Evolutionary conservation across 148 eudicot genomes (phyloP), one percentile per base, ranked within the genome.

Genomic region (Heliamphora exappendiculata): DNA sequence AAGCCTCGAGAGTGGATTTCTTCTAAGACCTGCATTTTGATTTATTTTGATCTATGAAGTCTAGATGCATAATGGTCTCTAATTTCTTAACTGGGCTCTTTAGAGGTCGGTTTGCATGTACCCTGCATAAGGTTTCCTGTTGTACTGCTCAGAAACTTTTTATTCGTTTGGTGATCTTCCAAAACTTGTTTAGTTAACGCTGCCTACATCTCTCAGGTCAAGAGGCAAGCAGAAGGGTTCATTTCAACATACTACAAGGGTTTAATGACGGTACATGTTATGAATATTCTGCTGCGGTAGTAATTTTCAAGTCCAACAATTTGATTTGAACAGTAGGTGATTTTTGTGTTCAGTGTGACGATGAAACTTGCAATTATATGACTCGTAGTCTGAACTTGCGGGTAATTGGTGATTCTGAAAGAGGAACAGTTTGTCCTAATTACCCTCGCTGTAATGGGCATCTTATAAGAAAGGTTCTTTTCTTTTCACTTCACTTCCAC

Each of bases 351-450:
- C 78, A 96, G 99, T 96, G 99, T 76, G 99, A 96, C 76, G 99
- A 96, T 78, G 99, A 93, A 81, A 93, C 98, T 77, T 96, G 99
- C 92, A 96, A 93, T 41, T 90, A 93, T 79, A 84, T 90, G 14
- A 91, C 97, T 16, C 93, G 99, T 39, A 82, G 91, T 68, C 72
- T 96, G 77, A 96, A 96, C 81, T 80, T 96, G 77, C 89, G 95
- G 63, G 94, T 85, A 57, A 20, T 93, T 57, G 99, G 99, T 44
- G 98, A 96, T 75, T 89, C 93, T n/a, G 97, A 93, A 79, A 85
- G 91, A 87, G 99, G 99, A 83, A 91, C 98, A 24, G 76, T 88
- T 65, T 96, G 99, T 86, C 98, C 98, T 74, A 93, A 93, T 70
- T 96, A 96, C 67, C 99, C 99, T 63, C 90, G 81, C 36, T 95